These are phyloP conservation scores for Boletus sp. DNA, from an alignment of 768 basidiomycete genomes.

Conservation along the genomic window DNA sequence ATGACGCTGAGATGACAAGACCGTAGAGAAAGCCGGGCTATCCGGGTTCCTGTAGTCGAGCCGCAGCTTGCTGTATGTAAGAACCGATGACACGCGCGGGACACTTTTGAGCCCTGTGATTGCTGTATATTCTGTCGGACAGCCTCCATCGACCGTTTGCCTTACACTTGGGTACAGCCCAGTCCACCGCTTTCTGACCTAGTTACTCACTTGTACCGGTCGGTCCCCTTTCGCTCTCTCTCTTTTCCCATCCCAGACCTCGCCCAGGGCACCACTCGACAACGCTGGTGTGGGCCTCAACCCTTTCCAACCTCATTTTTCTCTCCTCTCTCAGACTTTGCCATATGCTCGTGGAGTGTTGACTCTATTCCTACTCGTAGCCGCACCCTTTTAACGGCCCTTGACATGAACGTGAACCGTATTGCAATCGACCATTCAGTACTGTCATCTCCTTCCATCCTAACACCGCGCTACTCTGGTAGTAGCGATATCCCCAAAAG, in stretches of 20 bases:
- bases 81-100: not conserved
- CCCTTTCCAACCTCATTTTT: constrained; percentile 5
- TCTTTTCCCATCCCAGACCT: not conserved
- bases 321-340: not conserved
- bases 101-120: not conserved
- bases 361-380: not conserved
- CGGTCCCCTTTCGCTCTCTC: not conserved
- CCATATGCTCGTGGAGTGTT: not conserved
- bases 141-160: no score
- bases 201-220: not conserved
- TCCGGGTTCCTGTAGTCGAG: not conserved
- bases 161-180: not conserved
- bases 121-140: not conserved
- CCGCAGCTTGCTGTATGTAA: not conserved
- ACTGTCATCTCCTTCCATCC: not conserved
- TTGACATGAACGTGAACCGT: constrained; percentile 1
- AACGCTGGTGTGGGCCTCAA: not conserved
- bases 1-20: not conserved
- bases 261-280: constrained; percentile 7
- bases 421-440: not conserved
- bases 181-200: not conserved
- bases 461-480: constrained; percentile 4
- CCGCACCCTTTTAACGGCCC: not conserved
- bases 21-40: no score
- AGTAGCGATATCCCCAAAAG: not conserved